A percentile compares a stretch with the other conserved stretches of the same genome.
phyloP scores from a whole-genome alignment of 2,329 filamentous ascomycete genomes.

The Aspergillus glaucus region DNA sequence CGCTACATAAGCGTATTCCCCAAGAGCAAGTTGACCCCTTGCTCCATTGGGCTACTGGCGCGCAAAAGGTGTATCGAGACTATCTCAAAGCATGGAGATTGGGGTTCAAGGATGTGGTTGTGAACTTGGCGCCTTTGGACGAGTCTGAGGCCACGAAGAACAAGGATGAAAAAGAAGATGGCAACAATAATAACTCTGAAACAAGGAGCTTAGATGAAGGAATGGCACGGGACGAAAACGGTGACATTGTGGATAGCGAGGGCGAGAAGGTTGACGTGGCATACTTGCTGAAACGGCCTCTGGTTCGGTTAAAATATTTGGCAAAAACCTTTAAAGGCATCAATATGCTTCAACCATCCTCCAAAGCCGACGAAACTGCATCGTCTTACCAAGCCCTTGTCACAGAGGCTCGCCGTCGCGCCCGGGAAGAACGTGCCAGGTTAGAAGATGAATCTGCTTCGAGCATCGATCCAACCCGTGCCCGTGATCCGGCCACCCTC shows the following conservation, averaged over 20 bases:
- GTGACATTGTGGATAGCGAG: slow-evolving; percentile 60
- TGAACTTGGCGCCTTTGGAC: slow-evolving; percentile 76
- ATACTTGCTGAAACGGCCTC: slow-evolving; percentile 79
- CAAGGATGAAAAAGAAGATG: neutral
- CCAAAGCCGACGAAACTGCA: slow-evolving; percentile 54
- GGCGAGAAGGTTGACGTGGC: slow-evolving; percentile 92
- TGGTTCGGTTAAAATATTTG: slow-evolving; percentile 83
- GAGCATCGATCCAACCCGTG: slow-evolving; percentile 72
- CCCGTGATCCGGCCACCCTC: slow-evolving; percentile 72
- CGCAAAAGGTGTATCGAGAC: slow-evolving; percentile 71
- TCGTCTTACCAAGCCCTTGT: slow-evolving; percentile 66
- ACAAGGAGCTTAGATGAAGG: slow-evolving; percentile 48
- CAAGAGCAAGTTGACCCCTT: slow-evolving; percentile 65
- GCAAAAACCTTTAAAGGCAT: slow-evolving; percentile 70
- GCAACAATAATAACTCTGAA: slow-evolving; percentile 27
- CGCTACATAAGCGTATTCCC: slow-evolving; percentile 73
- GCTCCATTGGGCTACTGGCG: slow-evolving; percentile 72
- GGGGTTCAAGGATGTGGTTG: slow-evolving; percentile 88
- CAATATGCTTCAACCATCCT: slow-evolving; percentile 37
- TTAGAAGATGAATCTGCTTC: slow-evolving; percentile 81
- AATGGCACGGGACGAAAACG: slow-evolving; percentile 53
- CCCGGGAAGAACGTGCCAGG: slow-evolving; percentile 65
- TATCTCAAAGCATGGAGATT: slow-evolving; percentile 86
- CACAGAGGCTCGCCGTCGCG: slow-evolving; percentile 65
- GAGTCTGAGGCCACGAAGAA: slow-evolving; percentile 49